Evolutionary conservation across 495 filamentous ascomycete species (phyloP).

Genomic region (Penicillium argentinense): DNA sequence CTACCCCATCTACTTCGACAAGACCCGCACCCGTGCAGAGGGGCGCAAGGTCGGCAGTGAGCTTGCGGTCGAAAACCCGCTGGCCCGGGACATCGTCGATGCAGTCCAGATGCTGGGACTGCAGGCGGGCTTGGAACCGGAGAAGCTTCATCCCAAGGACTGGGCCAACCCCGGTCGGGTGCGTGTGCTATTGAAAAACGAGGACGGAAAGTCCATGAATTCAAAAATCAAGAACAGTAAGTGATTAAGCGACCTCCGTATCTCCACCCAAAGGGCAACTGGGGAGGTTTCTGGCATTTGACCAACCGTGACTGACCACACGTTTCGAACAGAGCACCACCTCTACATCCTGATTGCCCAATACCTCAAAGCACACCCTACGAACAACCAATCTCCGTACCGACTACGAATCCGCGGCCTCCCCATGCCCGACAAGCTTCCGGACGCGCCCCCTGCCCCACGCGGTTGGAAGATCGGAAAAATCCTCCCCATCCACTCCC

Average conservation of each 20-base stretch:
- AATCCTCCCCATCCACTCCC: slow-evolving; percentile 80
- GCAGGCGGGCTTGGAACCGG: slow-evolving; percentile 80
- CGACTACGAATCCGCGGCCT: slow-evolving; percentile 67
- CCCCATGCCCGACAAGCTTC: slow-evolving; percentile 62
- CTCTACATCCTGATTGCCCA: slow-evolving; percentile 74
- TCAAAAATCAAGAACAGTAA: slow-evolving; percentile 72
- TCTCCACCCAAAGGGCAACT: too few species aligned
- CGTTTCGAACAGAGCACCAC: slow-evolving; percentile 85
- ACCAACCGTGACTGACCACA: too few species aligned
- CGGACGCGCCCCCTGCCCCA: slow-evolving; percentile 72
- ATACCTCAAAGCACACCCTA: slow-evolving; percentile 75
- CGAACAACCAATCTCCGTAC: slow-evolving; percentile 64
- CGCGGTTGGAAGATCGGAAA: slow-evolving; percentile 88
- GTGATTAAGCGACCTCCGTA: too few species aligned
- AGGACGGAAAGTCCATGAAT: slow-evolving; percentile 46
- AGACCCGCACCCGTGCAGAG: slow-evolving; percentile 65
- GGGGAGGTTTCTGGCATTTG: too few species aligned
- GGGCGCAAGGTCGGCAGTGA: slow-evolving; percentile 73
- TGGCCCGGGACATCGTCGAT: slow-evolving; percentile 86
- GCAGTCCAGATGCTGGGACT: slow-evolving; percentile 74
- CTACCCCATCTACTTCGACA: slow-evolving; percentile 95
- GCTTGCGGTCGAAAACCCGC: slow-evolving; percentile 77
- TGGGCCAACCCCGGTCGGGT: slow-evolving; percentile 96
- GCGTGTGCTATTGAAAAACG: slow-evolving; percentile 68
- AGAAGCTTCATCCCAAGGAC: slow-evolving; percentile 91